These are phyloP conservation scores for Rhododendron kiyosumense DNA, from an alignment of 148 eudicot genomes.

Conservation along the genomic window DNA sequence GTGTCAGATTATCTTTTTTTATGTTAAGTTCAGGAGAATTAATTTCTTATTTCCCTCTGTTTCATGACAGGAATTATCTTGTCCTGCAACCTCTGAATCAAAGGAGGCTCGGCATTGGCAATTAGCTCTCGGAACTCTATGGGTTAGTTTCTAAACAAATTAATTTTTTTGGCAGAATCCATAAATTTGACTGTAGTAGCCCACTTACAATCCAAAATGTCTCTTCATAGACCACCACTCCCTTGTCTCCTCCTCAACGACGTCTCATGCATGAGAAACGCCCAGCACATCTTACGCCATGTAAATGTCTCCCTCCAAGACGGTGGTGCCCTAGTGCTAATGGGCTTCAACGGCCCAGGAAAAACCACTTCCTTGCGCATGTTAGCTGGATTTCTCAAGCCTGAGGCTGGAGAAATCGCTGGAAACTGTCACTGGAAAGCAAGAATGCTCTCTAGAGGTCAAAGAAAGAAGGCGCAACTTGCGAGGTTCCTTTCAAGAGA, in stretches of 20 bases:
- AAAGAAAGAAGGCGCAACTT: slow-evolving; percentile 73
- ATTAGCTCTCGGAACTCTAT: neutral
- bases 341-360: slow-evolving; percentile 80
- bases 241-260: slow-evolving; percentile 80
- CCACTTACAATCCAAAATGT: slow-evolving; percentile 22
- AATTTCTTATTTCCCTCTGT: too few relatives aligned
- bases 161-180: neutral
- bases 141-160: neutral
- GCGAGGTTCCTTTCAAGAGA: slow-evolving; percentile 79
- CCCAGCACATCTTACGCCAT: slow-evolving; percentile 83
- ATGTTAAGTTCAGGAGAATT: too few relatives aligned
- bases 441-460: slow-evolving; percentile 17
- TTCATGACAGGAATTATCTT: neutral
- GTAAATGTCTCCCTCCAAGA: slow-evolving; percentile 69
- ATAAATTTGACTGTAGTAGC: neutral
- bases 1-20: too few relatives aligned
- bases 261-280: slow-evolving; percentile 89
- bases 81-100: slow-evolving; percentile 2
- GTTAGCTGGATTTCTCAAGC: too few relatives aligned
- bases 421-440: too few relatives aligned
- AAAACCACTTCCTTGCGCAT: slow-evolving; percentile 56
- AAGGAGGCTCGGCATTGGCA: neutral
- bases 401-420: slow-evolving; percentile 52
- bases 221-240: slow-evolving; percentile 52
- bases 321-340: slow-evolving; percentile 73